Evolutionary conservation across 2,329 filamentous ascomycete genomes (phyloP).

Genomic region (Trichoderma citrinoviride): DNA sequence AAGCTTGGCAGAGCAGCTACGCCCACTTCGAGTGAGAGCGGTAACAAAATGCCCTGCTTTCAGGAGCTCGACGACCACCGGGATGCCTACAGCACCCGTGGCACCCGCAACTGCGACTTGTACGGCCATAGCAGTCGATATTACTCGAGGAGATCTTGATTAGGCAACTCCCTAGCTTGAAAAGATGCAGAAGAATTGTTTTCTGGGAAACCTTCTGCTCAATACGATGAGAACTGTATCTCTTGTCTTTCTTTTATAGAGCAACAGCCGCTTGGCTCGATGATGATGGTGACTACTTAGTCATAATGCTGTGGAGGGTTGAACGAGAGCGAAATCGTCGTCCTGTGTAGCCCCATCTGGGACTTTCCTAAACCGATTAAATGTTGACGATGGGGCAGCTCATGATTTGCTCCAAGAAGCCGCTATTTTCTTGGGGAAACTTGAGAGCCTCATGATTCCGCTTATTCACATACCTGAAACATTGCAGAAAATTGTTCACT

Average conservation of each 20-base stretch:
- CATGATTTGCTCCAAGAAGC: background rate
- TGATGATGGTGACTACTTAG: background rate
- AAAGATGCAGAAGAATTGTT: background rate
- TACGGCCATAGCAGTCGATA: background rate
- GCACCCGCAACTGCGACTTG: slow-evolving; percentile 2
- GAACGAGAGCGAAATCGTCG: background rate
- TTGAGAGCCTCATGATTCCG: background rate
- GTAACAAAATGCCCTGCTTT: background rate
- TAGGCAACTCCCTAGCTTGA: background rate
- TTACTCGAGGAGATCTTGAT: background rate
- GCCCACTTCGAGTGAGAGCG: background rate
- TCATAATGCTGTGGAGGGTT: background rate
- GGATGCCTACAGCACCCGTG: background rate
- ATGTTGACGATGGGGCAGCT: background rate
- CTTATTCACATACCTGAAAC: background rate
- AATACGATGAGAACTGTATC: too few species aligned
- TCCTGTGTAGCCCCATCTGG: background rate
- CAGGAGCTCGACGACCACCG: background rate
- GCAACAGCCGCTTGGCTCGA: background rate
- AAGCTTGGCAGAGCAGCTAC: background rate
- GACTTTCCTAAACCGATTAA: slow-evolving; percentile 4
- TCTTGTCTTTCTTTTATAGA: background rate
- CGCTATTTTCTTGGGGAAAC: background rate
- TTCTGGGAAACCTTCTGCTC: too few species aligned
- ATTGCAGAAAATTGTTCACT: background rate